phyloP scores from a whole-genome alignment of 106 monocot genomes.

The Dendrobium officinale region DNA sequence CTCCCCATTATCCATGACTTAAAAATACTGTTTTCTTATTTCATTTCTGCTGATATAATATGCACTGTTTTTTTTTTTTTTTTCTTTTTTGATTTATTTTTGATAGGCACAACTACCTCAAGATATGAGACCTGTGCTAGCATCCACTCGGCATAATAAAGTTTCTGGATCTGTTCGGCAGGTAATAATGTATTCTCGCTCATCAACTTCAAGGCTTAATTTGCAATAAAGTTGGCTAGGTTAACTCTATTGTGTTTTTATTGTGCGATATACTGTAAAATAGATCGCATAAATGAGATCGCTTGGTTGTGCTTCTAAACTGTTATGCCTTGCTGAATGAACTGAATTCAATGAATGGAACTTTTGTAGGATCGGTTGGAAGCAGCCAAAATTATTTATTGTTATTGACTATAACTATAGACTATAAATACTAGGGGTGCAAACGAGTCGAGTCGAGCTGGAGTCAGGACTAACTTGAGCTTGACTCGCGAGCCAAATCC shows the following conservation, averaged over 20 bases:
- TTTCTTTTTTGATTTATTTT: constrained; percentile 10
- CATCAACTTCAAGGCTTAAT: background rate
- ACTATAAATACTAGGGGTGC: background rate
- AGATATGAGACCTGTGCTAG: constrained; percentile 70
- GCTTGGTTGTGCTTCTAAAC: background rate
- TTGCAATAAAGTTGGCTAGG: background rate
- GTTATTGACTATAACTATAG: background rate
- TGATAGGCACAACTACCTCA: constrained; percentile 67
- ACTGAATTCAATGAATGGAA: background rate
- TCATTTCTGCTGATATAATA: background rate
- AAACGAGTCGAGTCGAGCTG: too few relatives aligned
- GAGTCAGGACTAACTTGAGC: too few relatives aligned
- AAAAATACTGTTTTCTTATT: background rate
- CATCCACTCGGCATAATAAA: constrained; percentile 50
- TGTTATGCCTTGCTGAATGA: background rate
- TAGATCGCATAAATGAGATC: background rate
- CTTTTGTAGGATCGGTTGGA: background rate
- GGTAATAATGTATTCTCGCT: constrained; percentile 29
- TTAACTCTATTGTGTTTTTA: background rate
- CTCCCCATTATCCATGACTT: background rate
- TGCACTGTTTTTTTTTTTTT: background rate
- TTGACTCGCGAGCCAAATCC: too few relatives aligned
- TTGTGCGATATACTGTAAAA: background rate
- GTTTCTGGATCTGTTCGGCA: constrained; percentile 68
- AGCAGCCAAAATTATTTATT: background rate